phyloP scores from a whole-genome alignment of 2,329 filamentous ascomycete genomes.

The Dactylonectria macrodidyma region DNA sequence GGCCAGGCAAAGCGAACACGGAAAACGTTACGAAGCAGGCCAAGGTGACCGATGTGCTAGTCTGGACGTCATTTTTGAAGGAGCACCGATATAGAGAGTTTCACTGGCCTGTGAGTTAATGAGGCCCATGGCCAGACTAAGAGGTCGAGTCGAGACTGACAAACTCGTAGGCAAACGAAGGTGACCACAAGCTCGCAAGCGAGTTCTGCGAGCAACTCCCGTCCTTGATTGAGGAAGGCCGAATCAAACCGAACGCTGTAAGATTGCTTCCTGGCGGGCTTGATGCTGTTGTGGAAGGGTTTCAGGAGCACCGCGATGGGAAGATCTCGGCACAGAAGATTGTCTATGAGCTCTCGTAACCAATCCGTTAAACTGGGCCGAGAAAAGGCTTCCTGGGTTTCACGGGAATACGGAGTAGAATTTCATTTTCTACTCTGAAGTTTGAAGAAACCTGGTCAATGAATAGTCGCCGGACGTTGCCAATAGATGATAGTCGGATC shows the following conservation, averaged over 20 bases:
- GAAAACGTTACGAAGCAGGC: slow-evolving; percentile 51
- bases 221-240: slow-evolving; percentile 50
- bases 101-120: slow-evolving; percentile 54
- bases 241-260: slow-evolving; percentile 53
- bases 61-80: slow-evolving; percentile 60
- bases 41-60: slow-evolving; percentile 58
- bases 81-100: slow-evolving; percentile 55
- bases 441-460: not conserved
- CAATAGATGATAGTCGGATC: not conserved
- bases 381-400: not conserved
- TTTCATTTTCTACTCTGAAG: not conserved
- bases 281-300: slow-evolving; percentile 51
- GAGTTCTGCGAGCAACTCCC: slow-evolving; percentile 57
- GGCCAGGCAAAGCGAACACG: slow-evolving; percentile 57
- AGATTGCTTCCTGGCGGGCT: slow-evolving; percentile 50
- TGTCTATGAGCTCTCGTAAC: slow-evolving; percentile 50
- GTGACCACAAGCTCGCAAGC: slow-evolving; percentile 53
- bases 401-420: not conserved
- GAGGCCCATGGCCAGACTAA: no score
- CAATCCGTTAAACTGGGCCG: not conserved
- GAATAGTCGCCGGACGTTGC: not conserved
- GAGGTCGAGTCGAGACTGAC: slow-evolving; percentile 12
- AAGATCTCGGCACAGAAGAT: slow-evolving; percentile 58
- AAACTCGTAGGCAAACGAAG: slow-evolving; percentile 48
- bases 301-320: slow-evolving; percentile 56